These are phyloP conservation scores for Boletus pseudopeckii DNA, from an alignment of 768 basidiomycete species.

Conservation along the genomic window DNA sequence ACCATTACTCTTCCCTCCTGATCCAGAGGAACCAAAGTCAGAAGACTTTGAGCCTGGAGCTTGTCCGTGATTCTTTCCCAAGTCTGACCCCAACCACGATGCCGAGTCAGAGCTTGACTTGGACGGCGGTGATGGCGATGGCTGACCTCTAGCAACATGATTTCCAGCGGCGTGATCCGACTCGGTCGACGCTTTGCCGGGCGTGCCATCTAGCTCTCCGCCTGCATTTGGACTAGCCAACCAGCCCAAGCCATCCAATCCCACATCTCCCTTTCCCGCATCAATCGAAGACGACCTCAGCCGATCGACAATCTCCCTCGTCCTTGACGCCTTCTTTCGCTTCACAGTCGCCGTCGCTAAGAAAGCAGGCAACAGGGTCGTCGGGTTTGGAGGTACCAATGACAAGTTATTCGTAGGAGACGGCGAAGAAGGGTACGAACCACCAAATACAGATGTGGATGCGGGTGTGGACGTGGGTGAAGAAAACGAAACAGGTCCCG, in stretches of 20 bases:
- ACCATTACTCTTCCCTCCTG: not conserved
- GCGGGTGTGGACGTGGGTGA: conserved; percentile 9
- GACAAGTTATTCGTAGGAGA: not conserved
- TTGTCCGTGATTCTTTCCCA: not conserved
- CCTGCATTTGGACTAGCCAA: conserved; percentile 1
- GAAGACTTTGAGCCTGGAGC: not conserved
- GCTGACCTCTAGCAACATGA: not conserved
- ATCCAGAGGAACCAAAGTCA: not conserved
- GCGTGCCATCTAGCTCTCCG: conserved; percentile 7
- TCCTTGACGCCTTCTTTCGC: conserved; percentile 26
- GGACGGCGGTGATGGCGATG: conserved; percentile 1
- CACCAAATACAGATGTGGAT: conserved; percentile 5
- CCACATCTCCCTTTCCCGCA: conserved; percentile 13
- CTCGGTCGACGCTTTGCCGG: not conserved
- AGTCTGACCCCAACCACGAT: conserved; percentile 1
- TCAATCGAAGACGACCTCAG: conserved; percentile 27
- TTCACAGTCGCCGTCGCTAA: conserved; percentile 18
- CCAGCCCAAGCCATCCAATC: conserved; percentile 14
- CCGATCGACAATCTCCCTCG: conserved; percentile 30
- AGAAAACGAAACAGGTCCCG: conserved; percentile 2
- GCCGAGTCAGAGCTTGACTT: not conserved
- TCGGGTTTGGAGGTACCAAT: conserved; percentile 4
- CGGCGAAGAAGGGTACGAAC: conserved; percentile 7
- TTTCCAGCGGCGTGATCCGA: conserved; percentile 5
- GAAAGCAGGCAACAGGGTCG: conserved; percentile 24